Conservation (phyloP, 441 rosid genomes). For the Viola pubescens region DNA sequence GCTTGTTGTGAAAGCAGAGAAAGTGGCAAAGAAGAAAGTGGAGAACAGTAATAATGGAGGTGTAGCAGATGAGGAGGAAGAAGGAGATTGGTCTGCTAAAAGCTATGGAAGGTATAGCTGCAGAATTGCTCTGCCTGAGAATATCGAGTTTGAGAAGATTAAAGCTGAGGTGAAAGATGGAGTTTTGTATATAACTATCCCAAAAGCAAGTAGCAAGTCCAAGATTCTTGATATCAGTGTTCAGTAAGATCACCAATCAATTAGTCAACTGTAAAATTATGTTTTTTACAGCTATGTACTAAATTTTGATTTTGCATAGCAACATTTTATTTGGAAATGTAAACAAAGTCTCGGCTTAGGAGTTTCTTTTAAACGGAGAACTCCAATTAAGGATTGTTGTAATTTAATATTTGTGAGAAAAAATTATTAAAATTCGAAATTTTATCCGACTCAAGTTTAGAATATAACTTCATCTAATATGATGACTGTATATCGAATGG, state of each 20-base stretch:
- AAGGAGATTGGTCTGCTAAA: slow-evolving; percentile 47
- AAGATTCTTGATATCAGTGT: slow-evolving; percentile 42
- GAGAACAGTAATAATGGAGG: background rate
- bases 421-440: no score
- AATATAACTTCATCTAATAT: no score
- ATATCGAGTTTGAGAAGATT: slow-evolving; percentile 48
- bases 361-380: no score
- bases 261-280: no score
- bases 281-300: no score
- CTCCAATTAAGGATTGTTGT: no score
- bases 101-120: slow-evolving; percentile 51
- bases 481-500: no score
- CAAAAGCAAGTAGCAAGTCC: slow-evolving; percentile 28
- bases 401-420: no score
- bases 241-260: slow-evolving; percentile 17
- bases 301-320: no score
- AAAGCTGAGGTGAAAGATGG: slow-evolving; percentile 60
- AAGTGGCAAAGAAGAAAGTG: slow-evolving; percentile 19
- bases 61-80: slow-evolving; percentile 19
- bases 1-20: slow-evolving; percentile 51
- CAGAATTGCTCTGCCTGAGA: slow-evolving; percentile 59
- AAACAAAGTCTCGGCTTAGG: no score
- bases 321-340: no score
- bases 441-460: no score
- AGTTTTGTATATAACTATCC: slow-evolving; percentile 43